Evolutionary conservation across 768 basidiomycete genomes (phyloP).

Genomic region (Rhizopogon vinicolor): DNA sequence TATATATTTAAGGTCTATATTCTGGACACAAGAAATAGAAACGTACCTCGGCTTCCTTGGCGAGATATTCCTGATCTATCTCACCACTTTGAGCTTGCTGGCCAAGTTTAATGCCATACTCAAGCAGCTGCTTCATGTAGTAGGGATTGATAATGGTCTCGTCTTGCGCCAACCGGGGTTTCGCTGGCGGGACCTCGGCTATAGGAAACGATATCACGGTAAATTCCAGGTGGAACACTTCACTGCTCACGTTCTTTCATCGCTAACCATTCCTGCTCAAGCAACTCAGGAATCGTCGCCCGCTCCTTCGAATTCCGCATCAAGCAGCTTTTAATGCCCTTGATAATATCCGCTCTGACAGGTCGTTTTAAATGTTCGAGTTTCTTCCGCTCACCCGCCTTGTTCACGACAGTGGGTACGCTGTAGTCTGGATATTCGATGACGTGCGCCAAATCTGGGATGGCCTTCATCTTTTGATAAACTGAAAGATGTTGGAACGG

Average conservation of each 20-base stretch:
- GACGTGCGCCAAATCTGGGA: slow-evolving; percentile 68
- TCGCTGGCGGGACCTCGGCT: slow-evolving; percentile 27
- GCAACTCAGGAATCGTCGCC: slow-evolving; percentile 81
- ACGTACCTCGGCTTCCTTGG: slow-evolving; percentile 55
- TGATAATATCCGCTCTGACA: slow-evolving; percentile 76
- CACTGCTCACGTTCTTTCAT: slow-evolving; percentile 37
- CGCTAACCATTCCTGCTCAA: slow-evolving; percentile 77
- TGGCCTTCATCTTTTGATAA: slow-evolving; percentile 90
- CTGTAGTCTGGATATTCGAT: slow-evolving; percentile 83
- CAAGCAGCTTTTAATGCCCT: slow-evolving; percentile 79
- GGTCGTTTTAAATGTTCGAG: slow-evolving; percentile 65
- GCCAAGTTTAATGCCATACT: slow-evolving; percentile 67
- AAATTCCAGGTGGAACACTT: background rate
- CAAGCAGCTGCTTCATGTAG: slow-evolving; percentile 72
- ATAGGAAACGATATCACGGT: background rate
- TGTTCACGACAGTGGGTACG: slow-evolving; percentile 35
- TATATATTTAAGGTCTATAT: slow-evolving; percentile 1
- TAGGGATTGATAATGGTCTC: slow-evolving; percentile 76
- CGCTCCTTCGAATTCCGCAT: slow-evolving; percentile 76
- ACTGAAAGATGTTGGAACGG: slow-evolving; percentile 87
- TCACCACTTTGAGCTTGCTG: slow-evolving; percentile 31
- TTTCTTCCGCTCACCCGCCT: slow-evolving; percentile 36
- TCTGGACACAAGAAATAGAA: background rate
- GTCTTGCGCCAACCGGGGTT: slow-evolving; percentile 35
- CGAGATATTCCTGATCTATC: slow-evolving; percentile 42